Evolutionary conservation across 2,329 filamentous ascomycete genomes (phyloP).

Genomic region (Verticillium nubilum): DNA sequence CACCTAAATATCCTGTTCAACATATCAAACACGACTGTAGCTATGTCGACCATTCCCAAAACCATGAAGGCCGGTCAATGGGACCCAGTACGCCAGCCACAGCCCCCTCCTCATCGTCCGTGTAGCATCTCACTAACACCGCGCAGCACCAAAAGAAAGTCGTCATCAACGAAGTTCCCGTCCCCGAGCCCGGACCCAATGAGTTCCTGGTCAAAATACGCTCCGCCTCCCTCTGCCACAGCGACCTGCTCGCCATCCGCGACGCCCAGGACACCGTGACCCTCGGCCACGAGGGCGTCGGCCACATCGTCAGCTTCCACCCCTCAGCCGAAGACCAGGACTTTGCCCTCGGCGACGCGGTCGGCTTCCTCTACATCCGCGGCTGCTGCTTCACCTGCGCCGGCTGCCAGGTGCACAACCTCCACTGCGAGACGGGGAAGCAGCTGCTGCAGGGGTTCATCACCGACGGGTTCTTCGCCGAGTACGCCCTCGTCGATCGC

Average conservation of each 20-base stretch:
- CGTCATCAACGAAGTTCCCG: constrained; percentile 34
- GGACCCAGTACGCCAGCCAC: constrained; percentile 9
- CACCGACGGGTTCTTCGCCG: constrained; percentile 38
- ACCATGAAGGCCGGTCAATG: constrained; percentile 16
- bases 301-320: constrained; percentile 31
- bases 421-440: constrained; percentile 30
- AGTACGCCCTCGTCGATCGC: constrained; percentile 40
- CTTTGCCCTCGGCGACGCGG: constrained; percentile 34
- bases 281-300: constrained; percentile 41
- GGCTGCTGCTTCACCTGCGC: constrained; percentile 40
- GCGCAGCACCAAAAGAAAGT: constrained; percentile 17
- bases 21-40: neutral
- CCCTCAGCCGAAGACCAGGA: constrained; percentile 28
- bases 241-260: constrained; percentile 20
- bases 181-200: constrained; percentile 33
- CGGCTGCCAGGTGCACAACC: constrained; percentile 38
- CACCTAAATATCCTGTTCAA: too few species aligned
- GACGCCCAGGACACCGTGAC: constrained; percentile 15
- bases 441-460: constrained; percentile 35
- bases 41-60: constrained; percentile 2
- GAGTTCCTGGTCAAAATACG: constrained; percentile 31
- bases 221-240: constrained; percentile 29
- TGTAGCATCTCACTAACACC: neutral
- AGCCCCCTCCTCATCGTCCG: neutral
- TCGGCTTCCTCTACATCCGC: constrained; percentile 40